These are phyloP conservation scores for Penicillium canescens DNA, from an alignment of 495 filamentous ascomycete genomes.

Conservation along the genomic window DNA sequence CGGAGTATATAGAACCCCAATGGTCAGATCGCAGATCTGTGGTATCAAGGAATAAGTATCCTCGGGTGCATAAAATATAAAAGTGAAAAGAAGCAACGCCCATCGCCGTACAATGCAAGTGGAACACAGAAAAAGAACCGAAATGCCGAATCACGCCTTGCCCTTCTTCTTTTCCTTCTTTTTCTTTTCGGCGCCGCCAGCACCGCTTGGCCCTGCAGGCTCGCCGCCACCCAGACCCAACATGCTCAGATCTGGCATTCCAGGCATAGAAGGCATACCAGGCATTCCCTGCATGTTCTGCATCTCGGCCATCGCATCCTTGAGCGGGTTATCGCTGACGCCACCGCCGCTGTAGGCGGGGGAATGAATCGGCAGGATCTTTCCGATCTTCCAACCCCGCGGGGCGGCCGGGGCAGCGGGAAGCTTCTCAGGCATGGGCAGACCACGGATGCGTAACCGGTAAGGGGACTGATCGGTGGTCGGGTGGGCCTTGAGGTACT, in stretches of 20 bases:
- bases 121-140: constrained; percentile 12
- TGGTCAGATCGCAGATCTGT: not conserved
- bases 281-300: constrained; percentile 51
- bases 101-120: constrained; percentile 39
- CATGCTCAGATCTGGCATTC: constrained; percentile 39
- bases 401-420: constrained; percentile 75
- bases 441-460: constrained; percentile 63
- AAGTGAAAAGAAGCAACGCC: constrained; percentile 33
- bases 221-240: constrained; percentile 26
- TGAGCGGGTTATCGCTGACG: constrained; percentile 92
- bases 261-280: constrained; percentile 37
- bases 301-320: constrained; percentile 98
- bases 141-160: constrained; percentile 32
- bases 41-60: constrained; percentile 13
- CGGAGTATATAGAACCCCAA: no score
- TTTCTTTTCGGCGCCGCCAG: constrained; percentile 39
- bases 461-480: constrained; percentile 68
- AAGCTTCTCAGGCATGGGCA: constrained; percentile 65
- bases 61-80: constrained; percentile 17
- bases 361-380: constrained; percentile 79
- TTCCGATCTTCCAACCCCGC: constrained; percentile 87
- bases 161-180: constrained; percentile 55
- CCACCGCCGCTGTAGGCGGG: constrained; percentile 90
- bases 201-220: constrained; percentile 28
- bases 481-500: constrained; percentile 74